Percentiles rank a stretch among this genome's conserved stretches.
These are phyloP conservation scores for Chalciporus piperatus DNA, from an alignment of 768 basidiomycete species.

Conservation along the genomic window DNA sequence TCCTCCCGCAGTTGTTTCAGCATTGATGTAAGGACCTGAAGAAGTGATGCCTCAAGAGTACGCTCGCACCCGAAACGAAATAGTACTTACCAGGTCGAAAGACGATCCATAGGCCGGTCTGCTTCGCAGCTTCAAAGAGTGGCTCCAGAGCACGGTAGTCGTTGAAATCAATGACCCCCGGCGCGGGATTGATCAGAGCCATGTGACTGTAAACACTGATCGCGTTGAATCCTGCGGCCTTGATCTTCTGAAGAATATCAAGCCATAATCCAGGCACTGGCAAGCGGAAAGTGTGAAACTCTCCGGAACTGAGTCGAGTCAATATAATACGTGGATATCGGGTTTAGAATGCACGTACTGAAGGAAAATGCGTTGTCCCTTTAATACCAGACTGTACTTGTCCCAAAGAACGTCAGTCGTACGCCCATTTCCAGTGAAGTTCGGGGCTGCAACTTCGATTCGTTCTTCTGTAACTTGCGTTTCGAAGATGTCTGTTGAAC, in stretches of 20 bases:
- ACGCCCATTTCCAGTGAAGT: slow-evolving; percentile 29
- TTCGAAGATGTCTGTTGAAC: neutral
- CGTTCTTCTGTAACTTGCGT: slow-evolving; percentile 1
- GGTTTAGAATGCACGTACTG: slow-evolving; percentile 46
- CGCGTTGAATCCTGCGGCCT: slow-evolving; percentile 77
- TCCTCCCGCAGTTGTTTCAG: slow-evolving; percentile 79
- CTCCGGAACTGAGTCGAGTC: slow-evolving; percentile 58
- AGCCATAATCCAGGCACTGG: slow-evolving; percentile 80
- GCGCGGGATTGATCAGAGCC: slow-evolving; percentile 74
- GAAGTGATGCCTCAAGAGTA: neutral
- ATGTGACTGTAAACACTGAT: slow-evolving; percentile 80
- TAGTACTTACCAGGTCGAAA: slow-evolving; percentile 64
- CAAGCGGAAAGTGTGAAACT: slow-evolving; percentile 80
- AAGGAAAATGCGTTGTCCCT: slow-evolving; percentile 68
- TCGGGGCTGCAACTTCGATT: neutral
- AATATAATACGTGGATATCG: neutral
- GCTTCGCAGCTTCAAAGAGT: slow-evolving; percentile 70
- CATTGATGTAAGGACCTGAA: slow-evolving; percentile 58
- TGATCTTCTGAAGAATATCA: slow-evolving; percentile 78
- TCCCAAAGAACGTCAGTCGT: slow-evolving; percentile 53
- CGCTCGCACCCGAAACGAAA: neutral
- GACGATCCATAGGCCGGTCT: slow-evolving; percentile 74
- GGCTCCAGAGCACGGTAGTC: slow-evolving; percentile 68
- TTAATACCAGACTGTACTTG: slow-evolving; percentile 67
- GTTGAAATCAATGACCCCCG: slow-evolving; percentile 69